A percentile compares a stretch with the other conserved stretches of the same genome.
Conservation (phyloP, 2,329 filamentous ascomycete genomes). For the Herpotrichia juniperi region DNA sequence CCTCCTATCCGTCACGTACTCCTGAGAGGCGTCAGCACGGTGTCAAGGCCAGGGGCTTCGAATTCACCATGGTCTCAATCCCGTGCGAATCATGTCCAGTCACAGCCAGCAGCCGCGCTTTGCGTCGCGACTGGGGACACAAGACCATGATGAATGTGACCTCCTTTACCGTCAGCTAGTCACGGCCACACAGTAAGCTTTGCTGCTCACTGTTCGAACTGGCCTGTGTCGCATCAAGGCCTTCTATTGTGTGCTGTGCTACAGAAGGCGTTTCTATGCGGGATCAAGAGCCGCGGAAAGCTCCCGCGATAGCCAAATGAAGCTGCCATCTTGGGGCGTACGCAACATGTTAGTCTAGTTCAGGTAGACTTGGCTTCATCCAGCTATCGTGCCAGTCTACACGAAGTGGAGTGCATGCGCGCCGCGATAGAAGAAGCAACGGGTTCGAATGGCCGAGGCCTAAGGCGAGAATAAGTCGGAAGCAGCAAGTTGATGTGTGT, state of each 20-base stretch:
- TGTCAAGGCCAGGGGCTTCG: not conserved
- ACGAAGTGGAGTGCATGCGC: slow-evolving; percentile 1
- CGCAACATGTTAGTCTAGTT: not conserved
- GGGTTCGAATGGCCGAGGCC: slow-evolving; percentile 20
- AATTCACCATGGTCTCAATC: slow-evolving; percentile 21
- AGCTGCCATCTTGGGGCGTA: not conserved
- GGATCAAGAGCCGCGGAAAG: not conserved
- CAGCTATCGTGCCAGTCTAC: not conserved
- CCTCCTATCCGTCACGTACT: not conserved
- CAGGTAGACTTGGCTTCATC: not conserved
- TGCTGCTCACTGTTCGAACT: not conserved
- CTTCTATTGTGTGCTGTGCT: not conserved
- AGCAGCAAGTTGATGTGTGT: not conserved
- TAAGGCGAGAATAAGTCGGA: slow-evolving; percentile 36
- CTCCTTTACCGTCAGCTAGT: slow-evolving; percentile 8
- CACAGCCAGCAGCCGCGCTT: not conserved
- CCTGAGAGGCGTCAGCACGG: not conserved
- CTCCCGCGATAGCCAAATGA: not conserved
- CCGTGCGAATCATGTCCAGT: slow-evolving; percentile 17
- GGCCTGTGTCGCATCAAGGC: not conserved
- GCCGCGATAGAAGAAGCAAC: slow-evolving; percentile 27
- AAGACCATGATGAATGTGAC: slow-evolving; percentile 13
- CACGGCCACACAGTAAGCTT: slow-evolving; percentile 6
- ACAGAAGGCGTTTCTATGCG: not conserved
- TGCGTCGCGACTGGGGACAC: not conserved